These are phyloP conservation scores for Tylopilus balloui DNA, from an alignment of 768 basidiomycete species.

Conservation along the genomic window DNA sequence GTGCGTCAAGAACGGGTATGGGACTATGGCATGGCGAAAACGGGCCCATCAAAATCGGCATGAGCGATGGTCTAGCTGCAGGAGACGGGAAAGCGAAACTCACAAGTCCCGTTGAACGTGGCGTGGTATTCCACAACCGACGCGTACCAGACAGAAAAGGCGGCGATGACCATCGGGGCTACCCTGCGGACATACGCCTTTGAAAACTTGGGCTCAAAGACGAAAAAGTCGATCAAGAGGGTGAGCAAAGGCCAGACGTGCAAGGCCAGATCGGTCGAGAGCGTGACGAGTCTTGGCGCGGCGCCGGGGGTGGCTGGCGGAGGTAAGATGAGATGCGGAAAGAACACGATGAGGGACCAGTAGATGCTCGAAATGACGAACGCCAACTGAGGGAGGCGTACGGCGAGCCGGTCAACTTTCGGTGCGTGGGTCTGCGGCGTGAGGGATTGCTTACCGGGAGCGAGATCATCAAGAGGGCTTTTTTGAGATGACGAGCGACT, in stretches of 20 bases:
- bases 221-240: constrained; percentile 62
- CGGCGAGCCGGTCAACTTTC: background rate
- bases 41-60: no score
- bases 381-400: background rate
- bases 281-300: constrained; percentile 37
- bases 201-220: constrained; percentile 56
- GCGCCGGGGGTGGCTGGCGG: background rate
- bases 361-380: constrained; percentile 55
- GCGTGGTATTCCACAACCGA: constrained; percentile 68
- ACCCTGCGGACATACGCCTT: constrained; percentile 6
- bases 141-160: constrained; percentile 47
- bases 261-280: constrained; percentile 57
- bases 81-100: constrained; percentile 25
- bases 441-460: constrained; percentile 46
- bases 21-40: constrained; percentile 43
- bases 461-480: constrained; percentile 58
- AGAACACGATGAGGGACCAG: constrained; percentile 56
- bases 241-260: constrained; percentile 59
- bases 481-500: constrained; percentile 43
- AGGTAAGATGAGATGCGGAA: constrained; percentile 50
- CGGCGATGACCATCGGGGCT: constrained; percentile 14
- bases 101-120: constrained; percentile 55
- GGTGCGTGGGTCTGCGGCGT: background rate
- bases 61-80: background rate
- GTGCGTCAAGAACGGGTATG: constrained; percentile 78